Percentiles rank a stretch among this genome's conserved stretches.
These are phyloP conservation scores for Isabelozyma heimii DNA, from an alignment of 805 yeast species.

Conservation along the genomic window DNA sequence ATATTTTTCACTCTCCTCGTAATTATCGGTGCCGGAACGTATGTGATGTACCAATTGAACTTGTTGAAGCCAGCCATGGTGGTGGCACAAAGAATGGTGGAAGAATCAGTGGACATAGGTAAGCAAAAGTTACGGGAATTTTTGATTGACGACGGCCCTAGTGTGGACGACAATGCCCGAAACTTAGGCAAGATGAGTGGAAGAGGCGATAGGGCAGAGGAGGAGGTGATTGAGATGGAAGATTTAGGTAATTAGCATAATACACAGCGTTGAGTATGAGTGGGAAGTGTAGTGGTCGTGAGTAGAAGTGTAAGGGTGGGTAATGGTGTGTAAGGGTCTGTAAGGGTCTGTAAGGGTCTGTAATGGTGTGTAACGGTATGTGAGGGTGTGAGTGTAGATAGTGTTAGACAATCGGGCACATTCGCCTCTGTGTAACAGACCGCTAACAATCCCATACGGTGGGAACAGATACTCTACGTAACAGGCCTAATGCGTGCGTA, in stretches of 20 bases:
- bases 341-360: too few relatives aligned
- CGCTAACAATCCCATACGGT: too few relatives aligned
- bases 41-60: constrained; percentile 66
- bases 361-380: too few relatives aligned
- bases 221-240: constrained; percentile 16
- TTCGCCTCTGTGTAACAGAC: too few relatives aligned
- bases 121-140: constrained; percentile 61
- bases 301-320: too few relatives aligned
- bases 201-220: constrained; percentile 1
- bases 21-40: constrained; percentile 56
- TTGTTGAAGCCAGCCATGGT: constrained; percentile 73
- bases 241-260: constrained; percentile 3
- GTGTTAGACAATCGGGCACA: too few relatives aligned
- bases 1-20: constrained; percentile 65
- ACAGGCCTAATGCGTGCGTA: too few relatives aligned
- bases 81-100: constrained; percentile 55
- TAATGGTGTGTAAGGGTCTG: too few relatives aligned
- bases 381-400: too few relatives aligned
- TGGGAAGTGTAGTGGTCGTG: too few relatives aligned
- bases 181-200: constrained; percentile 11
- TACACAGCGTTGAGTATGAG: not conserved
- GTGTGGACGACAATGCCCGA: constrained; percentile 16
- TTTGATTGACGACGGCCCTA: constrained; percentile 48
- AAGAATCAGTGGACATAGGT: constrained; percentile 54
- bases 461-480: too few relatives aligned